Conservation (phyloP, 768 basidiomycete genomes). For the Hygrophorus pudorinus region DNA sequence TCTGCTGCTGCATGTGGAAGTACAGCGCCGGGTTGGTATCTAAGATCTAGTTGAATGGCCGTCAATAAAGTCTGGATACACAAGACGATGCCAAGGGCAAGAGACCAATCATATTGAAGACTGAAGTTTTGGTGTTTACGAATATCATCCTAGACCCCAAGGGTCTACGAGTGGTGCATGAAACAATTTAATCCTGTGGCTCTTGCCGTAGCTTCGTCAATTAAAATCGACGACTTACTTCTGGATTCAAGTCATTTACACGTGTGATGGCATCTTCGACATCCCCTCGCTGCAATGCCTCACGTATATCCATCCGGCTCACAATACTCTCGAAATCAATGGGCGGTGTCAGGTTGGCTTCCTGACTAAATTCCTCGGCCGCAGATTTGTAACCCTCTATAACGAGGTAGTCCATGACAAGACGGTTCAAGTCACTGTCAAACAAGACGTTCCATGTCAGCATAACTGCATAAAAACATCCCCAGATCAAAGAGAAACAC, state of each 20-base stretch:
- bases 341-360: conserved; percentile 65
- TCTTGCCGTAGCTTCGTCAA: conserved; percentile 11
- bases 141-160: conserved; percentile 72
- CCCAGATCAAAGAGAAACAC: conserved; percentile 16
- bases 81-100: conserved; percentile 5
- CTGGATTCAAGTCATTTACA: conserved; percentile 92
- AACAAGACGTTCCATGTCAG: conserved; percentile 14
- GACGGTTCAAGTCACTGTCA: conserved; percentile 80
- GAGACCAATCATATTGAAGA: conserved; percentile 82
- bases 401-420: conserved; percentile 96
- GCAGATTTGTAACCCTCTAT: conserved; percentile 96
- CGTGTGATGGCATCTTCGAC: conserved; percentile 92
- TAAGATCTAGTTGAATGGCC: conserved; percentile 60
- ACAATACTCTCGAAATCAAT: conserved; percentile 91
- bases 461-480: conserved; percentile 6
- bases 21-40: conserved; percentile 91
- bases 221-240: conserved; percentile 50
- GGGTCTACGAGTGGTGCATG: conserved; percentile 99
- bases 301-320: conserved; percentile 88
- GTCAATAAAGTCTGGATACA: conserved; percentile 7
- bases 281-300: conserved; percentile 88
- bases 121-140: conserved; percentile 75
- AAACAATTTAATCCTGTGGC: conserved; percentile 77
- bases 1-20: conserved; percentile 94
- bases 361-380: conserved; percentile 88